A percentile compares a stretch with the other conserved stretches of the same genome.
phyloP scores from a whole-genome alignment of 2,329 filamentous ascomycete genomes.

The Magnaporthiopsis incrustans region DNA sequence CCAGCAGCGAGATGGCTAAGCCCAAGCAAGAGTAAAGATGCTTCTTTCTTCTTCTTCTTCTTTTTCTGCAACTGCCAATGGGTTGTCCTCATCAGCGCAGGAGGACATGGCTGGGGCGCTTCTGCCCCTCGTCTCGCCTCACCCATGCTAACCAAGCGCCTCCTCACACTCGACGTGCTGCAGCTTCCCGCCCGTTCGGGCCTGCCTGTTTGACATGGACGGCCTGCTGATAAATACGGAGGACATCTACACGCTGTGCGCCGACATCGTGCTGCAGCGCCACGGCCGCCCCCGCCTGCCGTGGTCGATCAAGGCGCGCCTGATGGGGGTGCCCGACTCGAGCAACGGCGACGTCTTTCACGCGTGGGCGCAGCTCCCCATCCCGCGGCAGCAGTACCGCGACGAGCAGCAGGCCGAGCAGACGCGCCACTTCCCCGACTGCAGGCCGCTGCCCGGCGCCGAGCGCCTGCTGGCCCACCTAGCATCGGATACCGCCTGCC shows the following conservation, averaged over 20 bases:
- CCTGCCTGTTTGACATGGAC: constrained; percentile 69
- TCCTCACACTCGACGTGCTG: neutral
- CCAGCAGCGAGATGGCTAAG: neutral
- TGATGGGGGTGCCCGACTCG: constrained; percentile 54
- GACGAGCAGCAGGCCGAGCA: constrained; percentile 21
- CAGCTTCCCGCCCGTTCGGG: constrained; percentile 47
- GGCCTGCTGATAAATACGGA: constrained; percentile 66
- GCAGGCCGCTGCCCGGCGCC: constrained; percentile 56
- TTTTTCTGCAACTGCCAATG: neutral
- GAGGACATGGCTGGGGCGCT: too few species aligned
- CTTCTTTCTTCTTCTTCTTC: neutral
- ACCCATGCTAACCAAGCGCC: neutral
- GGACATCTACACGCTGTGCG: constrained; percentile 58
- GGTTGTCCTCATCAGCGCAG: neutral
- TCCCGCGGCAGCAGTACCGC: constrained; percentile 38
- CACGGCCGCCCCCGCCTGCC: constrained; percentile 53
- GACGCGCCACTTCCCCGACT: constrained; percentile 24
- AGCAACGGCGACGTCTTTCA: constrained; percentile 49
- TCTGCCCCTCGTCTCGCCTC: neutral
- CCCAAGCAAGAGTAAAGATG: neutral
- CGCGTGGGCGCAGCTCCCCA: constrained; percentile 59
- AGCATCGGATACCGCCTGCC: constrained; percentile 16
- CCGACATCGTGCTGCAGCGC: constrained; percentile 53
- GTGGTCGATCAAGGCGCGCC: constrained; percentile 60
- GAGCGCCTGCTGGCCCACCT: constrained; percentile 43